Percentiles rank a stretch among this genome's conserved stretches.
phyloP scores from a whole-genome alignment of 805 yeast species.

The Pichia nakasei region DNA sequence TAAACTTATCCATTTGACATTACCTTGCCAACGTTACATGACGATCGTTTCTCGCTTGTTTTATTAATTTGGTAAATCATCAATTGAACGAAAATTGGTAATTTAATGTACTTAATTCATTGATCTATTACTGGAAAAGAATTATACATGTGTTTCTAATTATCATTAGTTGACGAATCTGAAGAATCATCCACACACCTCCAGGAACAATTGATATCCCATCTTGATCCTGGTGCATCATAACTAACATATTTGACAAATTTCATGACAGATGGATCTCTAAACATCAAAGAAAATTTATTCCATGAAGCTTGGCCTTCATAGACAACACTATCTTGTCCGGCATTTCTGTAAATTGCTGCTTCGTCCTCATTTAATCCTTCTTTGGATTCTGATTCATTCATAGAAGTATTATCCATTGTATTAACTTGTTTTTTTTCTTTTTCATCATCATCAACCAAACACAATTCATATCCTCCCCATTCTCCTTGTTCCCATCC shows the following conservation, averaged over 20 bases:
- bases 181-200: slow-evolving; percentile 41
- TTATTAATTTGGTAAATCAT: no score
- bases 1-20: no score
- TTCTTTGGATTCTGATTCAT: background rate
- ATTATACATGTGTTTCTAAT: no score
- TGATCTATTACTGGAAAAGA: no score
- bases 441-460: slow-evolving; percentile 48
- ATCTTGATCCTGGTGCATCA: slow-evolving; percentile 82
- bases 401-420: no score
- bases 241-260: slow-evolving; percentile 88
- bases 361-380: slow-evolving; percentile 56
- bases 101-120: no score
- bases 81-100: no score
- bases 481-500: slow-evolving; percentile 86
- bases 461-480: slow-evolving; percentile 92
- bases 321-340: slow-evolving; percentile 67
- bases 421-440: slow-evolving; percentile 13
- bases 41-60: no score
- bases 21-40: no score
- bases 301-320: slow-evolving; percentile 84
- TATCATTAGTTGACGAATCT: no score
- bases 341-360: slow-evolving; percentile 64
- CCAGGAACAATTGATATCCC: slow-evolving; percentile 86
- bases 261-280: slow-evolving; percentile 82
- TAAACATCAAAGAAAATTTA: slow-evolving; percentile 59